Evolutionary conservation across 1,284 basidiomycete genomes (phyloP).

Genomic region (Gymnopus androsaceus): DNA sequence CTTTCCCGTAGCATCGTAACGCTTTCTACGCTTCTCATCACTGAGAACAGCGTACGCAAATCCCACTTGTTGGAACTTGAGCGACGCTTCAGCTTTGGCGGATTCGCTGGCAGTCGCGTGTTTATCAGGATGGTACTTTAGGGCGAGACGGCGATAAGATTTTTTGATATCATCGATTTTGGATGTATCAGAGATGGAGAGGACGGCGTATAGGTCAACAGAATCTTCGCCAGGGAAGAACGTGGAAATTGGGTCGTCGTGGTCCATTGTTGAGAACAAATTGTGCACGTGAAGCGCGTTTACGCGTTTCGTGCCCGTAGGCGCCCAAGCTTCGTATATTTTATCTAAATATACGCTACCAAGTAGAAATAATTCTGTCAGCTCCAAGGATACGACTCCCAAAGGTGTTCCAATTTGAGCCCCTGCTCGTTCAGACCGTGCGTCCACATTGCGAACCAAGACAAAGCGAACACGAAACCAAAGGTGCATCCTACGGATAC

Average conservation of each 20-base stretch:
- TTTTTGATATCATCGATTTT: constrained; percentile 73
- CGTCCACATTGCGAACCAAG: constrained; percentile 69
- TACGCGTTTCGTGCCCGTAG: not conserved
- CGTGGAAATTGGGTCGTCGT: constrained; percentile 71
- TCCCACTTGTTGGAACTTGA: constrained; percentile 86
- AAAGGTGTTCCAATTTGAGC: constrained; percentile 24
- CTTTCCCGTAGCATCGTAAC: constrained; percentile 82
- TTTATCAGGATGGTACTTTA: constrained; percentile 88
- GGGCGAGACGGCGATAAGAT: constrained; percentile 82
- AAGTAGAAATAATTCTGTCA: too few relatives aligned
- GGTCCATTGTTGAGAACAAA: constrained; percentile 48
- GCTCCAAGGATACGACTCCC: constrained; percentile 14
- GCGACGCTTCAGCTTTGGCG: constrained; percentile 63
- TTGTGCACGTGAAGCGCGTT: constrained; percentile 8
- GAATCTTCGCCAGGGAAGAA: constrained; percentile 75
- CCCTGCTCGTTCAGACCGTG: constrained; percentile 37
- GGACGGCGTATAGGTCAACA: constrained; percentile 77
- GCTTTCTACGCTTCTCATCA: constrained; percentile 72
- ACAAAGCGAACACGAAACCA: constrained; percentile 55
- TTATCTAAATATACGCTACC: too few relatives aligned
- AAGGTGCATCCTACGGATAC: constrained; percentile 67
- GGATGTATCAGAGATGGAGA: constrained; percentile 57
- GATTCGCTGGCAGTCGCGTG: constrained; percentile 65
- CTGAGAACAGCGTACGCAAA: constrained; percentile 88
- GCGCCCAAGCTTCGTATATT: not conserved